Percentiles rank a stretch among this genome's conserved stretches.
These are phyloP conservation scores for Rhodofomes roseus DNA, from an alignment of 1,284 basidiomycete genomes.

Conservation along the genomic window DNA sequence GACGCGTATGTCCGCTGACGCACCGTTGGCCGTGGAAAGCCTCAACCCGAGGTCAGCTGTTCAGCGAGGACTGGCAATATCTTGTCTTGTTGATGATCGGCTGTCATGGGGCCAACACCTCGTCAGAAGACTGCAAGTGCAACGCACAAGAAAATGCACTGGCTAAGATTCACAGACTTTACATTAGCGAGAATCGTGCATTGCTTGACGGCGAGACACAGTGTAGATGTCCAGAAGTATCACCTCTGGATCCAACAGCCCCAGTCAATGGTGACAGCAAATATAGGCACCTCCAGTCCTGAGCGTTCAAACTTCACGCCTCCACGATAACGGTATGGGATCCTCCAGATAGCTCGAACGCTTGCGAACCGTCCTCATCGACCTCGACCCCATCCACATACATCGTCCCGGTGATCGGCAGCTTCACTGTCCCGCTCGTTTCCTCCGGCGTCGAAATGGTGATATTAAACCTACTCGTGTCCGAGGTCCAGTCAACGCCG, in stretches of 20 bases:
- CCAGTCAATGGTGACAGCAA: too few species aligned
- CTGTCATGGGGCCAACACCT: background rate
- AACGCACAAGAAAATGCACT: background rate
- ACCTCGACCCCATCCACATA: slow-evolving; percentile 21
- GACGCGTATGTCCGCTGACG: background rate
- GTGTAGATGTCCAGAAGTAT: too few species aligned
- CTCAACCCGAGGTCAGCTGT: background rate
- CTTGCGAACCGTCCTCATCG: background rate
- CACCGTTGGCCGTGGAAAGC: background rate
- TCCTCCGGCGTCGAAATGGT: slow-evolving; percentile 29
- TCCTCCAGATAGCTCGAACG: background rate
- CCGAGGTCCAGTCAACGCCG: slow-evolving; percentile 31
- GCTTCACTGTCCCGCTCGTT: slow-evolving; percentile 28
- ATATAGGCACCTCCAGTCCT: too few species aligned
- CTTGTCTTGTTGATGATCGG: background rate
- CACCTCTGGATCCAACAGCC: too few species aligned
- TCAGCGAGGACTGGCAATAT: background rate
- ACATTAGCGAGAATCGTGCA: too few species aligned
- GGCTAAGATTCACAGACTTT: too few species aligned
- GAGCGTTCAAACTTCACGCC: background rate
- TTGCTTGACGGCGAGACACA: too few species aligned
- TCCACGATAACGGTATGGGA: slow-evolving; percentile 2
- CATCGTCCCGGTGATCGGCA: slow-evolving; percentile 30
- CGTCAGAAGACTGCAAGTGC: background rate
- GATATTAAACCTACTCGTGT: slow-evolving; percentile 21